Evolutionary conservation across 805 yeast genomes (phyloP).

Genomic region (Teunomyces stri): DNA sequence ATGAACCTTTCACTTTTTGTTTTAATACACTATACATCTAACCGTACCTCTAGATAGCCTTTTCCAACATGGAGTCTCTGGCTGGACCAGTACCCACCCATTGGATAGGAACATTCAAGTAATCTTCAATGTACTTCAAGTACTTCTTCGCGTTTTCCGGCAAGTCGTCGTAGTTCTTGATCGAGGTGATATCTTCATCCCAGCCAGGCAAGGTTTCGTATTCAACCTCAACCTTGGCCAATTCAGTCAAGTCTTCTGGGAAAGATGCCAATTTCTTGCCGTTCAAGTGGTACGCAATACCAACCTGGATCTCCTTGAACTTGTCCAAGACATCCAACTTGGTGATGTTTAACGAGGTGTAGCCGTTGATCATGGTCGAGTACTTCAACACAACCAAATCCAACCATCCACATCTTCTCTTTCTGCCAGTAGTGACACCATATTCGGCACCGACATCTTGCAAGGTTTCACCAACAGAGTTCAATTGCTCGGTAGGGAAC

Average conservation of each 20-base stretch:
- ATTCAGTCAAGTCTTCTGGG: conserved; percentile 85
- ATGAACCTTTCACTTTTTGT: background rate
- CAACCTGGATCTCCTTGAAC: conserved; percentile 85
- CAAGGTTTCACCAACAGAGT: conserved; percentile 78
- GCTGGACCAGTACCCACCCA: conserved; percentile 99
- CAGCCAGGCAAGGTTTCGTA: conserved; percentile 94
- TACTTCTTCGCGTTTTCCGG: conserved; percentile 88
- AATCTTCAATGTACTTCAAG: conserved; percentile 82
- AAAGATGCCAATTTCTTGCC: conserved; percentile 75
- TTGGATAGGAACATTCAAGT: conserved; percentile 76
- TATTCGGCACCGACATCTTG: conserved; percentile 92
- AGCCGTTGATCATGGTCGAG: conserved; percentile 89
- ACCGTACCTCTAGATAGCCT: conserved; percentile 20
- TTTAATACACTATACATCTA: background rate
- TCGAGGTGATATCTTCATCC: conserved; percentile 76
- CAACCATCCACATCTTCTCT: conserved; percentile 99
- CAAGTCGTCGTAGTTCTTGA: conserved; percentile 68
- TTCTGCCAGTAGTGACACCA: conserved; percentile 98
- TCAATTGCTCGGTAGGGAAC: conserved; percentile 96
- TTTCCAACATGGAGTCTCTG: conserved; percentile 85
- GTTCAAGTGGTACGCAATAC: conserved; percentile 74
- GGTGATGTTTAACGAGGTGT: conserved; percentile 91
- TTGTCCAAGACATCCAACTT: conserved; percentile 93
- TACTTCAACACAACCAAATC: conserved; percentile 93
- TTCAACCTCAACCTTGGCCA: conserved; percentile 89